A percentile compares a stretch with the other conserved stretches of the same genome.
phyloP scores from a whole-genome alignment of 176 grass and related monocot species.

The Eragrostis curvula region DNA sequence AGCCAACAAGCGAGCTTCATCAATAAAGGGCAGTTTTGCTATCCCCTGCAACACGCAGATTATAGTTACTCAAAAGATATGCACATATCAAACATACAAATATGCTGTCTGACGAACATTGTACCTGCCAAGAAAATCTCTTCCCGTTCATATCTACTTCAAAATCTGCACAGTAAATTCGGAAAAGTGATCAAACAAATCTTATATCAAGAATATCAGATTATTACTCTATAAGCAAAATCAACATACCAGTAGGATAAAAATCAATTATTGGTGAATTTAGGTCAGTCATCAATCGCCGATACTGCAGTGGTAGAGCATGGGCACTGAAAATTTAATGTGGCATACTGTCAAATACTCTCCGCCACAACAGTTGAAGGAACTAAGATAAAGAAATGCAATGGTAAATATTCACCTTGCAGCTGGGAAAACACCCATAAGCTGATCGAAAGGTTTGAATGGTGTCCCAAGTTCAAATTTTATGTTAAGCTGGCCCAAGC shows the following conservation, averaged over 20 bases:
- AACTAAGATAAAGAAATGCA: conserved; percentile 12
- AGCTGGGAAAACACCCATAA: conserved; percentile 25
- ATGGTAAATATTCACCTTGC: conserved; percentile 67
- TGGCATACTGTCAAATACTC: conserved; percentile 20
- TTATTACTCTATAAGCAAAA: neutral
- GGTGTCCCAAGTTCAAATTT: neutral
- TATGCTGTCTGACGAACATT: conserved; percentile 6
- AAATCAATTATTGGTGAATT: conserved; percentile 95
- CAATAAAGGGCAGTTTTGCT: conserved; percentile 96
- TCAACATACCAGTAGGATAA: conserved; percentile 82
- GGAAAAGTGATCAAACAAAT: conserved; percentile 9
- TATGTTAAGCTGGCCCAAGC: no score
- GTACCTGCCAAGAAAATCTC: conserved; percentile 96
- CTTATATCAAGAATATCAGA: conserved; percentile 15
- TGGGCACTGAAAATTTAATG: conserved; percentile 75
- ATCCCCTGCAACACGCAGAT: conserved; percentile 67
- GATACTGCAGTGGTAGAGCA: conserved; percentile 88
- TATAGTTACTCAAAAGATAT: conserved; percentile 39
- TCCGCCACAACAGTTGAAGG: conserved; percentile 13
- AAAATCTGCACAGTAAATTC: conserved; percentile 69
- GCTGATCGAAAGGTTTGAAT: no score
- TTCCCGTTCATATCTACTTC: conserved; percentile 99
- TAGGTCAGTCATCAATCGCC: conserved; percentile 71
- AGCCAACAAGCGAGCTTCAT: conserved; percentile 82
- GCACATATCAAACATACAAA: conserved; percentile 33